Evolutionary conservation across 345 rosid genomes (phyloP).

Genomic region (Excoecaria agallocha): DNA sequence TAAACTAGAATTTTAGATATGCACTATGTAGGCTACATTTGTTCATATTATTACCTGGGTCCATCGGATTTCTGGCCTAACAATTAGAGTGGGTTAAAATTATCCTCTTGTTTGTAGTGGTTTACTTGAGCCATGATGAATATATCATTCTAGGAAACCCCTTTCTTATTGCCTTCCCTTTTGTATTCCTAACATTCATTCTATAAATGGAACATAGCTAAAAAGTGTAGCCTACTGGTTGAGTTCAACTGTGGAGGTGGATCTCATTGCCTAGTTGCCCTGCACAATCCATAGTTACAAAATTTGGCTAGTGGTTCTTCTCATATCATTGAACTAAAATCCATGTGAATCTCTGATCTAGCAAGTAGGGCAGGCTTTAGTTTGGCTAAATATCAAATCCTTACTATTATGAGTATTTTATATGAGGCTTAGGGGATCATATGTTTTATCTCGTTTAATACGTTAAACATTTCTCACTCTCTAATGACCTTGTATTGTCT

Average conservation of each 20-base stretch:
- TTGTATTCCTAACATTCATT: background rate
- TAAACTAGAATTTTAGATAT: background rate
- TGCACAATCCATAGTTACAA: background rate
- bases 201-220: background rate
- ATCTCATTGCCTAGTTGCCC: background rate
- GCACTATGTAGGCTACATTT: background rate
- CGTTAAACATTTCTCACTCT: background rate
- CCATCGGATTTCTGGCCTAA: background rate
- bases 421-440: background rate
- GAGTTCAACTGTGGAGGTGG: background rate
- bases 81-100: background rate
- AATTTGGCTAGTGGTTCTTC: background rate
- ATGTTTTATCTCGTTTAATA: constrained; percentile 8
- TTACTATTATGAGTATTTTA: background rate
- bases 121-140: background rate
- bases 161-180: background rate
- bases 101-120: background rate
- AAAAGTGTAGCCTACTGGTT: background rate
- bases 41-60: background rate
- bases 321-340: background rate
- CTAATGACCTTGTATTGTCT: background rate
- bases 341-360: background rate
- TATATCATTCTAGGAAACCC: background rate
- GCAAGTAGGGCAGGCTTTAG: background rate
- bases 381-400: background rate